These are phyloP conservation scores for Pythium periplocum DNA, from an alignment of 352 stramenopile species.

Conservation along the genomic window DNA sequence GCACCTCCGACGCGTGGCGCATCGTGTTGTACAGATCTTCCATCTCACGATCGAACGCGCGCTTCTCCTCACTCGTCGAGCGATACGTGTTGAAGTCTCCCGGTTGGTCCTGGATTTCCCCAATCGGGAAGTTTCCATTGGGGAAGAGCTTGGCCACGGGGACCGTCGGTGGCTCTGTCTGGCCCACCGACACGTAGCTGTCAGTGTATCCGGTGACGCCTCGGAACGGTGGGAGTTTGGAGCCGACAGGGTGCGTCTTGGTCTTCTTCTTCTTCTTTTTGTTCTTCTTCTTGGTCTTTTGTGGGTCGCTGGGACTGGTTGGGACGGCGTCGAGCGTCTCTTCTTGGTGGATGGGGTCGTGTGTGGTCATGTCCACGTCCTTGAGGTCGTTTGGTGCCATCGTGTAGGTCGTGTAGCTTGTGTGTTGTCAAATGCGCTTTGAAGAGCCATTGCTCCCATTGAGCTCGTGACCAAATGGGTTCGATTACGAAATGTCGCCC, in stretches of 20 bases:
- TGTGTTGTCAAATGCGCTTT: too few species aligned
- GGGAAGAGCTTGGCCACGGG: conserved; percentile 75
- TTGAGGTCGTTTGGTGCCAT: too few species aligned
- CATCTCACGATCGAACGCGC: conserved; percentile 76
- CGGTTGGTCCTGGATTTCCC: conserved; percentile 92
- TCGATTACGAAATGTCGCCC: too few species aligned
- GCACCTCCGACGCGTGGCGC: conserved; percentile 92
- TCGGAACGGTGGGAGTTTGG: conserved; percentile 53
- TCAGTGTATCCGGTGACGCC: conserved; percentile 89
- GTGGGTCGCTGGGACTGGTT: too few species aligned
- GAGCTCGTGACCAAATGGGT: too few species aligned
- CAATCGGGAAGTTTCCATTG: conserved; percentile 77
- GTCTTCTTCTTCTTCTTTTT: conserved; percentile 73
- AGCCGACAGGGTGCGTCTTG: conserved; percentile 14
- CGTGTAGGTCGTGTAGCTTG: too few species aligned
- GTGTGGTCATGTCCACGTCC: too few species aligned
- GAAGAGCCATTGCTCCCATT: too few species aligned
- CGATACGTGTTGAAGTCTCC: conserved; percentile 92
- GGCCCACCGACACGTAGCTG: conserved; percentile 90
- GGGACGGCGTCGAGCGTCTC: too few species aligned
- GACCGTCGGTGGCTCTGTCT: conserved; percentile 96
- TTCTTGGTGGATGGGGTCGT: too few species aligned
- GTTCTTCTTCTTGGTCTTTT: conserved; percentile 38
- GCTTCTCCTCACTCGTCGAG: conserved; percentile 78
- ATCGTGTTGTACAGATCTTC: conserved; percentile 65